Base-by-base conservation (phyloP, 2,329 filamentous ascomycete species). In the Arthrobotrys sphaeroides region DNA sequence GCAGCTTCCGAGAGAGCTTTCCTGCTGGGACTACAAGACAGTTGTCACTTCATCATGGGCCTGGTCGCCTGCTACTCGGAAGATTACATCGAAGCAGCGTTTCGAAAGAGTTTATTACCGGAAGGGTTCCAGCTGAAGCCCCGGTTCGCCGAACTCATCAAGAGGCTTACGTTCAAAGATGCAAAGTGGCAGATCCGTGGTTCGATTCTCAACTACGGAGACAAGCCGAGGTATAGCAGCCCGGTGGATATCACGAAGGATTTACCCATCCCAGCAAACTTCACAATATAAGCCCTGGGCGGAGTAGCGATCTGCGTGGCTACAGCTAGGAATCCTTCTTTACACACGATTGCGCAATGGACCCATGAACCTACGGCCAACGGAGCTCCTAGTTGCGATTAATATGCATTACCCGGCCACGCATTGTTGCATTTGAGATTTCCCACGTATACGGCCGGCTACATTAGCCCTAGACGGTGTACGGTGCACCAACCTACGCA, bases 31-130 rank as follows among this genome's bases (percentile, higher is more conserved):
- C 26, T 57, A 13, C 59, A 72, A 13, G 67, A 65, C 10, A 59
- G 7, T 18, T 72, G 67, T 20, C 67, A 72, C 42, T 72, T 61
- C 20, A 65, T 72, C n/a, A 57, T 72, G 59, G 67, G 42, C 5
- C 51, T 72, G 20, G 62, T 72, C 9, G 67, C 67, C 13, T 72
- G 67, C 22, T 72, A 72, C 36, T 64, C 67, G 2, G 67, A 64
- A n/a, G 67, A 72, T 40, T 72, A 64, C 12, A n/a, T 72, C 9
- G 67, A 72, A 10, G 67, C 59, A 3, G 33, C 67, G 0, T 72
- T 72, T 24, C 47, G 67, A 18, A 72, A 51, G 31, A 72, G 67
- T 24, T 20, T 72, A 7, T 20, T 72, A 1, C 49, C 67, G 5
- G 67, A 64, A 26, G 59, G 51, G 3, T 72, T 72, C 45, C 67